Evolutionary conservation across 495 filamentous ascomycete genomes (phyloP).

Genomic region (Annulohypoxylon stygium): DNA sequence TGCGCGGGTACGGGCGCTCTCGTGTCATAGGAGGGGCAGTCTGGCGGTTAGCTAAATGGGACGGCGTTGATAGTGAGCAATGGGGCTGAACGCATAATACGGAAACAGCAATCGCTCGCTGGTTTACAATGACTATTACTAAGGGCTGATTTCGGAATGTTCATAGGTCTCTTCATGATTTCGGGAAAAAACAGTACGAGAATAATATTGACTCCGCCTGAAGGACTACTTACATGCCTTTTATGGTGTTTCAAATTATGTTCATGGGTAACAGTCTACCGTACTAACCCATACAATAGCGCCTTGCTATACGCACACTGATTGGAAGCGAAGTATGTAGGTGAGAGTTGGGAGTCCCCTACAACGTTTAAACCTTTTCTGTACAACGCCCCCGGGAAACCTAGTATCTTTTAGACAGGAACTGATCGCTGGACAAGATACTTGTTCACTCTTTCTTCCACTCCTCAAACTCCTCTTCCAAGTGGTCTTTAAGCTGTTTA

Average conservation of each 20-base stretch:
- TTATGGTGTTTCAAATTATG: too few relatives aligned
- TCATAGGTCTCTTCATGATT: conserved; percentile 17
- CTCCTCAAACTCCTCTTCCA: conserved; percentile 81
- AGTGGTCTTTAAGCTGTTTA: conserved; percentile 79
- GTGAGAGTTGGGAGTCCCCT: neutral
- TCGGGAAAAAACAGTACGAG: neutral
- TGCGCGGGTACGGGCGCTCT: conserved; percentile 4
- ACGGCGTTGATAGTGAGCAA: conserved; percentile 39
- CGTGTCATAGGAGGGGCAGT: conserved; percentile 1
- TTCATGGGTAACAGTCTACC: neutral
- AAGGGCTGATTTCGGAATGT: conserved; percentile 11
- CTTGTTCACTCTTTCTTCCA: conserved; percentile 77
- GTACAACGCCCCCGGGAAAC: neutral
- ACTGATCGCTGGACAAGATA: too few relatives aligned
- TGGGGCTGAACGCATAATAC: conserved; percentile 29
- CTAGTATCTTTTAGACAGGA: too few relatives aligned
- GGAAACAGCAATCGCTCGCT: conserved; percentile 20
- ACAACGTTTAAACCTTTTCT: neutral
- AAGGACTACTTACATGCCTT: neutral
- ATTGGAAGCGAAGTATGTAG: neutral
- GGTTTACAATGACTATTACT: conserved; percentile 9
- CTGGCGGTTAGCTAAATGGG: conserved; percentile 31
- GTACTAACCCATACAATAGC: neutral
- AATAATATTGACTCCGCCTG: neutral
- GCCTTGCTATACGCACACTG: neutral